Base-by-base conservation (phyloP, 2,329 filamentous ascomycete genomes). In the Phialocephala subalpina region DNA sequence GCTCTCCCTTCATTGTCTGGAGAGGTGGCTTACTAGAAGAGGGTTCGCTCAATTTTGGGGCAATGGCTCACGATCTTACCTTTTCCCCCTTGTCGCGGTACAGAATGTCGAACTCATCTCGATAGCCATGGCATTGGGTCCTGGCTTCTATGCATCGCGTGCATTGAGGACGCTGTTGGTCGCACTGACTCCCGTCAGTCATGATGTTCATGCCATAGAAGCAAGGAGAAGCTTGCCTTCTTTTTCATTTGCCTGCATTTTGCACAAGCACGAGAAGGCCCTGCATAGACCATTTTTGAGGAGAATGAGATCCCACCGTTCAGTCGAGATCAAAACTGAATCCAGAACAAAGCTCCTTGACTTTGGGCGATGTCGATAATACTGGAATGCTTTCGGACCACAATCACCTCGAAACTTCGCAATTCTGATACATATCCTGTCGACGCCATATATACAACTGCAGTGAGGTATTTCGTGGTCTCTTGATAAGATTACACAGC, bases 51-150 rank as follows among this genome's bases (percentile, higher is more conserved):
- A 42, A 4, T n/a, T 42, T 42, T 5, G 38, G 38, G 18, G 38
- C 38, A n/a, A 42, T 42, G 3, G 38, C 18, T 6, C 38, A 12
- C 3, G 38, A 14, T 18, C 53, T 57, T 9, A 27, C 53, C 22
- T 57, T 57, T 20, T 35, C 27, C 16, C 36, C 36, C 29, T 57
- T 25, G 52, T 56, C 25, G n/a, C 52, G 52, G 33, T 56, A 56
- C 8, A 56, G 12, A 25, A 56, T 33, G 4, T 29, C 12, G 16
- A 56, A 56, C 12, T 8, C 27, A 16, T 57, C 53, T 20, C 53
- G 53, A 36, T 57, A 57, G n/a, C 53, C 27, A n/a, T n/a, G 11
- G 12, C 27, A 57, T n/a, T 36, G 8, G 12, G 29, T 36, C n/a
- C 27, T 12, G 14, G 53, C 16, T 20, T 57, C 53, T 11, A 57